Base-by-base conservation (phyloP, 768 basidiomycete genomes). In the Xanthoconium stramineum region DNA sequence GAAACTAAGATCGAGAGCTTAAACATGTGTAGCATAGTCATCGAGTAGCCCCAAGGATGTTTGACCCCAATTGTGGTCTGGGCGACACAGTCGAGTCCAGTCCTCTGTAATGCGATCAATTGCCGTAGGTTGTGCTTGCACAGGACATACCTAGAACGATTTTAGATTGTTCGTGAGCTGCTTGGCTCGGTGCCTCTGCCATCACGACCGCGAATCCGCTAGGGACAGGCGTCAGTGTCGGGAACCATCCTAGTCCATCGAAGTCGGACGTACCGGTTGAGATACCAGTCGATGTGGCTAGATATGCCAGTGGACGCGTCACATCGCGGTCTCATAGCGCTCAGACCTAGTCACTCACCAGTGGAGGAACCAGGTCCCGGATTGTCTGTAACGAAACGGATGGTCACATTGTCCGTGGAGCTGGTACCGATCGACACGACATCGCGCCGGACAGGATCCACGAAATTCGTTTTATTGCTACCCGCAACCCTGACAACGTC, bases 301-400 rank as follows among this genome's bases (percentile, higher is more conserved):
- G 30, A 19, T 29, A 28, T 29, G 1, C n/a, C n/a, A 33, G 12
- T 11, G 19, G 11, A 36, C 6, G 19, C 15, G 15, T 40, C 17
- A 40, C 9, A 47, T 20, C 29, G 11, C 5, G 2, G 13, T 37
- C 30, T 10, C 11, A 9, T 17, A 8, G 14, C 29, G 8, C 19
- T 24, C 15, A 24, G 19, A 47, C 20, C 2, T 5, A n/a, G 20
- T 42, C 17, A 13, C 54, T 42, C n/a, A 55, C 54, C 54, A 55
- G 33, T 55, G 54, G 30, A 55, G 54, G 39, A 55, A 29, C 53
- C 53, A 54, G 17, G 53, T 8, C 54, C 54, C 2, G 54, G 35
- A 29, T 55, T 55, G 58, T 88, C 80, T 0, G 84, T 85, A 17
- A 70, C 65, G 68, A 84, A 87, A 50, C 84, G 78, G 50, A 89